A percentile compares a stretch with the other conserved stretches of the same genome.
phyloP scores from a whole-genome alignment of 2,329 filamentous ascomycete species.

The Aspergillus novoparasiticus region DNA sequence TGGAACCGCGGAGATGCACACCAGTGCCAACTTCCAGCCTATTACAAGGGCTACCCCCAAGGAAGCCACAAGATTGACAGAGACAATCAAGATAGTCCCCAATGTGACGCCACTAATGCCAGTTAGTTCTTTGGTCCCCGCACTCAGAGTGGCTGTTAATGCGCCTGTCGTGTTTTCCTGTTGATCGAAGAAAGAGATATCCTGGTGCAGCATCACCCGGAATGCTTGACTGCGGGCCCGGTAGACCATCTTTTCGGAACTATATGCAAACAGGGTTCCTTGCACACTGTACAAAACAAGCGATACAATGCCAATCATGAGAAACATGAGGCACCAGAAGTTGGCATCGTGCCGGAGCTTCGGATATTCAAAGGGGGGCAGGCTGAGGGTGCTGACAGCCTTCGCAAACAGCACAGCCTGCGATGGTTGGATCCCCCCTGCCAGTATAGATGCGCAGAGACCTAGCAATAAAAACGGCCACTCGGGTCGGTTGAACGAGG shows the following conservation, averaged over 20 bases:
- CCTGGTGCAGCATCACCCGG: conserved; percentile 28
- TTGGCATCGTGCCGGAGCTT: conserved; percentile 68
- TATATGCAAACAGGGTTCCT: conserved; percentile 74
- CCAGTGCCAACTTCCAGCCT: conserved; percentile 79
- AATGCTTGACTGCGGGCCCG: conserved; percentile 67
- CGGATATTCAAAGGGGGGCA: conserved; percentile 54
- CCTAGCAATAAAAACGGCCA: conserved; percentile 71
- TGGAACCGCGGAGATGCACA: conserved; percentile 56
- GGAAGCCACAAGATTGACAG: conserved; percentile 72
- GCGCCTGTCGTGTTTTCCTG: conserved; percentile 45
- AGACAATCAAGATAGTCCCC: conserved; percentile 75
- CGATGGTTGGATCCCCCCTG: conserved; percentile 74
- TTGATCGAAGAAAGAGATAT: conserved; percentile 33
- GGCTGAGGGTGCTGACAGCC: conserved; percentile 70
- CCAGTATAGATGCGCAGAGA: conserved; percentile 70
- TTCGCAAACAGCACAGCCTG: conserved; percentile 83
- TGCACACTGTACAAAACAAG: conserved; percentile 68
- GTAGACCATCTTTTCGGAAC: conserved; percentile 80
- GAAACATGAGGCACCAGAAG: conserved; percentile 85
- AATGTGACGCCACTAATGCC: conserved; percentile 74
- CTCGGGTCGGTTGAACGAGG: conserved; percentile 74
- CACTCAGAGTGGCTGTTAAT: conserved; percentile 76
- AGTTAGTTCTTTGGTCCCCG: conserved; percentile 59
- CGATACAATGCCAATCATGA: conserved; percentile 75
- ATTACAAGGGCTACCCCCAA: conserved; percentile 67